Evolutionary conservation across 495 filamentous ascomycete species (phyloP), one percentile per base, ranked within the genome.

Genomic region (Tuber indicum): DNA sequence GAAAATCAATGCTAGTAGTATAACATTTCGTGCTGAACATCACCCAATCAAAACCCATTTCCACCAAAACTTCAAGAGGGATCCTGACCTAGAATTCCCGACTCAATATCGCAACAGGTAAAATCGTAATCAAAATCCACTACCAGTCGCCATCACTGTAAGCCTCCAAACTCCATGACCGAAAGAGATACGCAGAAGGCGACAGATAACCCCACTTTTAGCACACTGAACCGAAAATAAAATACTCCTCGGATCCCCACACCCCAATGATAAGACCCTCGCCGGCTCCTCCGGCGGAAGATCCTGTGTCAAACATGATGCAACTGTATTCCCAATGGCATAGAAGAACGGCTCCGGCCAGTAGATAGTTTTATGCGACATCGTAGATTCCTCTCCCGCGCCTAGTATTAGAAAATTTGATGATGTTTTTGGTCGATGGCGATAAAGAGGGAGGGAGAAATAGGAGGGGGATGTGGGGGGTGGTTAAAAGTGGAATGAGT

Each of bases 191-290:
- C 10, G 12, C 14, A 36, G 58, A 66, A 66, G 58, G 26, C 58
- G 58, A 66, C 14, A 12, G 32, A 74, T 74, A 74, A 71, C 71
- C 17, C 70, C 45, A 36, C 52, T 26, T 36, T 72, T 72, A 42
- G 77, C 73, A 74, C 75, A 78, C 58, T 74, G 77, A 39, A 82
- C 75, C 0, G 88, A 89, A 75, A 86, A 90, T 5, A 90, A 80
- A 47, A 89, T 81, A 76, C 86, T 86, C 17, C 88, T 85, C 9
- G 85, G 85, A 82, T 90, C 88, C 0, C 87, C 87, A 76, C 88
- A 88, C 16, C 86, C 87, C 12, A 90, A 84, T 3, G 87, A 80
- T 1, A 91, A 84, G n/a, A 90, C 78, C 41, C 85, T 79, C 39
- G 86, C 87, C 49, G 85, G 77, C 66, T 86, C 72, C 46, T 86